A percentile compares a stretch with the other conserved stretches of the same genome.
Conservation (phyloP, 148 eudicot genomes). For the Arbutus unedo region DNA sequence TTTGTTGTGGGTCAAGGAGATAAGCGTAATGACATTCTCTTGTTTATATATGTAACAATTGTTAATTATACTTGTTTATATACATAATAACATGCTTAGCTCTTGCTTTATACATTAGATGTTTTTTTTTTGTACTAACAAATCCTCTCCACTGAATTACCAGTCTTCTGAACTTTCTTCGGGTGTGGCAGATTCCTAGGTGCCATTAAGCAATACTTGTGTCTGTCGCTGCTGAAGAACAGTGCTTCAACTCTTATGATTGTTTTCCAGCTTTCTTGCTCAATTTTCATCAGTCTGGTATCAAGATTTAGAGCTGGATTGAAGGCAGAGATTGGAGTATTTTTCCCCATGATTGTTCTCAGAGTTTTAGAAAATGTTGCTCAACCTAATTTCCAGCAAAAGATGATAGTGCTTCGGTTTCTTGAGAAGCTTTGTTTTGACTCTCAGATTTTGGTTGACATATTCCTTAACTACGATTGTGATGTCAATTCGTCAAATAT, state of each 20-base stretch:
- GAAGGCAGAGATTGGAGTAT: conserved; percentile 99
- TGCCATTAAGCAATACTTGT: conserved; percentile 96
- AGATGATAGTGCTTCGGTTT: conserved; percentile 90
- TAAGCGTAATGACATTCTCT: background rate
- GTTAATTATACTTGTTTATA: background rate
- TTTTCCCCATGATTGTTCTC: conserved; percentile 98
- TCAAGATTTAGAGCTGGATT: conserved; percentile 97
- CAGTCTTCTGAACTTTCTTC: conserved; percentile 1
- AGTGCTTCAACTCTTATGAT: conserved; percentile 96
- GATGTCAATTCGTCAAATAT: conserved; percentile 98
- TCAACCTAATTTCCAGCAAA: conserved; percentile 99
- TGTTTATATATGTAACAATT: background rate
- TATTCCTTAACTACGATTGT: conserved; percentile 96
- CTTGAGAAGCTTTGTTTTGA: conserved; percentile 88
- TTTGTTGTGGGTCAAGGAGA: background rate
- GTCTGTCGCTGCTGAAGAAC: conserved; percentile 93
- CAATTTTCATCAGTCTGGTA: conserved; percentile 95
- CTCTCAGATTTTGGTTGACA: conserved; percentile 97
- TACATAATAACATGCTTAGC: background rate
- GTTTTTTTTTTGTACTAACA: conserved; percentile 2
- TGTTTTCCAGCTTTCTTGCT: conserved; percentile 99
- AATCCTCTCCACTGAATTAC: background rate
- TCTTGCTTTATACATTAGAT: background rate
- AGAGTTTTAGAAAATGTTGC: conserved; percentile 96
- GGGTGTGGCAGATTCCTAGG: conserved; percentile 75